Evolutionary conservation across 495 filamentous ascomycete genomes (phyloP).

Genomic region (Acidomyces sp.): DNA sequence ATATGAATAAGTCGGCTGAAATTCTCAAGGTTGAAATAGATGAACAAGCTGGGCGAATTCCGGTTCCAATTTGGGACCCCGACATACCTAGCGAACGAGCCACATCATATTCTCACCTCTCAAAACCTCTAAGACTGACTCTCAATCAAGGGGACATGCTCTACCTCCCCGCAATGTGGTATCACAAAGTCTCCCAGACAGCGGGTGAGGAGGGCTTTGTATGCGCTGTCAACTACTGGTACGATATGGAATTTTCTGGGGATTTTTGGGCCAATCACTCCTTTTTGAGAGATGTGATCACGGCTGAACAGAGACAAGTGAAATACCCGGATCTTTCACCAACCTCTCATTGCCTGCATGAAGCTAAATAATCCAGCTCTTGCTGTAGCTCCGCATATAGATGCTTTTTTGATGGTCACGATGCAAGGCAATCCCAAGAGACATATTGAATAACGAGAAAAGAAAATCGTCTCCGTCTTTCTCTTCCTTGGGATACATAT

Average conservation of each 20-base stretch:
- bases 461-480: too few species aligned
- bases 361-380: too few species aligned
- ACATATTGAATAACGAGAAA: too few species aligned
- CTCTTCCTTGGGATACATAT: too few species aligned
- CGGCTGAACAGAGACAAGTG: slow-evolving; percentile 1
- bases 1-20: slow-evolving; percentile 27
- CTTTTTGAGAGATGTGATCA: slow-evolving; percentile 13
- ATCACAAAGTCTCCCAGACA: slow-evolving; percentile 59
- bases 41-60: slow-evolving; percentile 33
- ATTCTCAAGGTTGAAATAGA: slow-evolving; percentile 30
- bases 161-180: slow-evolving; percentile 61
- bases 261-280: slow-evolving; percentile 17
- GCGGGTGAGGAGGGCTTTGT: slow-evolving; percentile 51
- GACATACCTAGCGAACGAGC: slow-evolving; percentile 36
- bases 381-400: too few species aligned
- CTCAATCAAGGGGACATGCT: slow-evolving; percentile 62
- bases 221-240: slow-evolving; percentile 72
- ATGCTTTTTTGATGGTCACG: too few species aligned
- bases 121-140: slow-evolving; percentile 44
- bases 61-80: slow-evolving; percentile 61
- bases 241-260: slow-evolving; percentile 28
- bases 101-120: slow-evolving; percentile 43
- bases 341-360: too few species aligned
- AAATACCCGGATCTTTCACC: slow-evolving; percentile 7
- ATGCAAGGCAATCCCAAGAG: too few species aligned